phyloP scores from a whole-genome alignment of 2,329 filamentous ascomycete genomes.

The Rhytidhysteron rufulum region DNA sequence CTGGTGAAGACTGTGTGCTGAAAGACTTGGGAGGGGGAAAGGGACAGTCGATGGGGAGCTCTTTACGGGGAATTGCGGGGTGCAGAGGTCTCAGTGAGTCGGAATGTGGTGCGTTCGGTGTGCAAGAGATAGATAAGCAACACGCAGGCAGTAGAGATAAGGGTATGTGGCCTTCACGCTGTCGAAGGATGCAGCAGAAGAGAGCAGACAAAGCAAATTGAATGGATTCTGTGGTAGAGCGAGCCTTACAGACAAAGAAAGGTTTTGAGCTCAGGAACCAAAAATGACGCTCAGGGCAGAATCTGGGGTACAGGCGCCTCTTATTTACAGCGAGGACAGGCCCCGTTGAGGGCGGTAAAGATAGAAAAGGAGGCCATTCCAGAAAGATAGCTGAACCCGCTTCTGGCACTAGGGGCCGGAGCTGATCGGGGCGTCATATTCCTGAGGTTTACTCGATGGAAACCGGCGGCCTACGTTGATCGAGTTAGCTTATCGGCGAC shows the following conservation, averaged over 20 bases:
- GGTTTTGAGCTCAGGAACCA: conserved; percentile 10
- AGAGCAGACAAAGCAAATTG: conserved; percentile 5
- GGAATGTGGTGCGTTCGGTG: too few relatives aligned
- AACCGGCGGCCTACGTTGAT: conserved; percentile 15
- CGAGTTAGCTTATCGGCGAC: conserved; percentile 28
- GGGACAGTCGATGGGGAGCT: neutral
- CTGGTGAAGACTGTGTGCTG: neutral
- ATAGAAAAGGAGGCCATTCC: neutral
- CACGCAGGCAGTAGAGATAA: conserved; percentile 23
- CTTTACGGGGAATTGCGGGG: conserved; percentile 8
- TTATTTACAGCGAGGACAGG: conserved; percentile 26
- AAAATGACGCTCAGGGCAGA: conserved; percentile 12
- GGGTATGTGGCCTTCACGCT: too few relatives aligned
- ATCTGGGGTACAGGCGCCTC: conserved; percentile 31
- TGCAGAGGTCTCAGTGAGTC: too few relatives aligned
- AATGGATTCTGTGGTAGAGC: too few relatives aligned
- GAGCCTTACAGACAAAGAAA: too few relatives aligned
- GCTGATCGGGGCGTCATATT: neutral
- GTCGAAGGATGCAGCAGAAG: too few relatives aligned
- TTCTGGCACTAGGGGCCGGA: too few relatives aligned
- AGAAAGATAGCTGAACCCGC: neutral
- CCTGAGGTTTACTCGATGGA: conserved; percentile 31
- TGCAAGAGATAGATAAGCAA: conserved; percentile 25
- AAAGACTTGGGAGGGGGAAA: neutral
- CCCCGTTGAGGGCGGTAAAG: conserved; percentile 10